Percentiles rank a stretch among this genome's conserved stretches.
These are phyloP conservation scores for Otatea glauca DNA, from an alignment of 176 grass and related monocot species.

Conservation along the genomic window DNA sequence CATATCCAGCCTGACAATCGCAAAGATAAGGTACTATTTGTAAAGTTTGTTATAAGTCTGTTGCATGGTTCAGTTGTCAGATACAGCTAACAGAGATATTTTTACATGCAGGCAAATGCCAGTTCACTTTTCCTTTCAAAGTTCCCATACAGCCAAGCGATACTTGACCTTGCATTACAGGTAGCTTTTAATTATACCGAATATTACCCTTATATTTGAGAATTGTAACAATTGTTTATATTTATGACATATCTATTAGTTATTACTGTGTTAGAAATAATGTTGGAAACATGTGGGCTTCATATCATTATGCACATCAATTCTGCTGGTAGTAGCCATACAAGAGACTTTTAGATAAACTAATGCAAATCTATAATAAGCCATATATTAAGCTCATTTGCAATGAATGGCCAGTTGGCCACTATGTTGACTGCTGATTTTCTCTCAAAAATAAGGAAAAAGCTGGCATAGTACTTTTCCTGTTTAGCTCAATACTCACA, in stretches of 20 bases:
- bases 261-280: constrained; percentile 1
- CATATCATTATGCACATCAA: neutral
- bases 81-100: constrained; percentile 40
- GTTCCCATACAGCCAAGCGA: constrained; percentile 91
- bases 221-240: neutral
- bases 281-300: neutral
- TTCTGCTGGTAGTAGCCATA: neutral
- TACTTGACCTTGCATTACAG: constrained; percentile 92
- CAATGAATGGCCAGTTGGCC: neutral
- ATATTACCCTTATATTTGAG: neutral
- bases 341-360: neutral
- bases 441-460: neutral
- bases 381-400: neutral
- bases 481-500: neutral
- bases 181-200: constrained; percentile 50
- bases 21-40: constrained; percentile 76
- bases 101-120: constrained; percentile 64
- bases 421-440: neutral
- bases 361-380: neutral
- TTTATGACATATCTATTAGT: constrained; percentile 12
- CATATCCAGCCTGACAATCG: constrained; percentile 76
- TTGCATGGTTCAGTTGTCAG: constrained; percentile 14
- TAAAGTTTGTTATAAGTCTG: neutral
- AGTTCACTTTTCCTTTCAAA: constrained; percentile 91
- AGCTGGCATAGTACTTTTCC: neutral